phyloP scores from a whole-genome alignment of 371 early-diverging fungal genomes.

The Chytridiales sp. region DNA sequence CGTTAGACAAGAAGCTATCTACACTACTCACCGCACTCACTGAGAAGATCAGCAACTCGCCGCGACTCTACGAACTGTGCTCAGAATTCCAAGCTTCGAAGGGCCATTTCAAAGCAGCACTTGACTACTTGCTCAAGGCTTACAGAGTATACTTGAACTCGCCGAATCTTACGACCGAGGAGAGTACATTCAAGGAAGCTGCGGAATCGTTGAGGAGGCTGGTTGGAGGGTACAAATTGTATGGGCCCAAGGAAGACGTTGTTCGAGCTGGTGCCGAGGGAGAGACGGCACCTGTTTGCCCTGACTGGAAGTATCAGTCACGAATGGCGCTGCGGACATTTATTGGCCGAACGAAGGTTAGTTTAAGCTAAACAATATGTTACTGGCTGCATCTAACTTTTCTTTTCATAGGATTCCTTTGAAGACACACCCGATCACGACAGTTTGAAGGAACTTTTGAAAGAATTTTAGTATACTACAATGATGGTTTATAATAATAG shows the following conservation, averaged over 20 bases:
- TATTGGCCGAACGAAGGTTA: conserved; percentile 71
- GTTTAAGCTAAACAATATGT: background rate
- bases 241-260: conserved; percentile 30
- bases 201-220: conserved; percentile 69
- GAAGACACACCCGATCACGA: conserved; percentile 67
- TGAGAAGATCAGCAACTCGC: conserved; percentile 69
- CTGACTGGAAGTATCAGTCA: conserved; percentile 87
- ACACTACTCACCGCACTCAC: conserved; percentile 68
- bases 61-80: conserved; percentile 72
- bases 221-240: conserved; percentile 64
- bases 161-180: conserved; percentile 59
- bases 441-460: conserved; percentile 58
- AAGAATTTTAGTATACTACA: conserved; percentile 42
- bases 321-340: conserved; percentile 77
- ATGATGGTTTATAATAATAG: background rate
- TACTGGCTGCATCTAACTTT: background rate
- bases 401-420: conserved; percentile 48
- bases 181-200: conserved; percentile 65
- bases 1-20: conserved; percentile 28
- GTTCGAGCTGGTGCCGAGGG: conserved; percentile 25
- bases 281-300: conserved; percentile 53
- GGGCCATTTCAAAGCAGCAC: conserved; percentile 58
- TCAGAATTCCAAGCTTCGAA: conserved; percentile 74
- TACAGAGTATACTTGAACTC: conserved; percentile 77
- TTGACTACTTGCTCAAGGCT: conserved; percentile 80